Percentiles rank a stretch among this genome's conserved stretches.
Conservation (phyloP, 306 rosid species). For the Lablab purpureus region DNA sequence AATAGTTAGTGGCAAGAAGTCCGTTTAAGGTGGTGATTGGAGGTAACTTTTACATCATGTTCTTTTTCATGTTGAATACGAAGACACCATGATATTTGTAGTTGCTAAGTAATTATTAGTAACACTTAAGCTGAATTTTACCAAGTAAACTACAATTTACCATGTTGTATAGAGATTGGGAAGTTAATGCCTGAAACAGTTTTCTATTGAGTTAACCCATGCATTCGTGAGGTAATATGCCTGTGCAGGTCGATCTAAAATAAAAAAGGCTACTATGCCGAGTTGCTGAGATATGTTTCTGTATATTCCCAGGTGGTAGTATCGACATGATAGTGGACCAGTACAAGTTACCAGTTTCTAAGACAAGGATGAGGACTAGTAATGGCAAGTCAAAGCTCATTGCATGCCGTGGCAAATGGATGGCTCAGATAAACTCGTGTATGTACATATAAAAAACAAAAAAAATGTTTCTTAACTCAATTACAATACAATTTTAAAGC, state of each 20-base stretch:
- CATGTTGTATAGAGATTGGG: constrained; percentile 17
- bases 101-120: not conserved
- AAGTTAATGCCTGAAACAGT: constrained; percentile 36
- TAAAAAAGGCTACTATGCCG: not conserved
- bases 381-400: not conserved
- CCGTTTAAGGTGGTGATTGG: constrained; percentile 55
- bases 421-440: constrained; percentile 36
- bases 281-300: constrained; percentile 20
- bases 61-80: not conserved
- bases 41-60: constrained; percentile 56
- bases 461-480: constrained; percentile 6
- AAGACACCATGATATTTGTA: constrained; percentile 1
- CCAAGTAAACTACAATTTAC: constrained; percentile 38
- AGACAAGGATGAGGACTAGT: constrained; percentile 15
- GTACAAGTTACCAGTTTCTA: not conserved
- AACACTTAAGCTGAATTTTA: not conserved
- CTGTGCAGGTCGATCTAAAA: constrained; percentile 36
- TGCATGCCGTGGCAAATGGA: constrained; percentile 14
- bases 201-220: constrained; percentile 11
- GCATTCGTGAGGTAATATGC: constrained; percentile 31
- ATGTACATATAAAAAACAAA: constrained; percentile 31
- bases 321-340: constrained; percentile 21
- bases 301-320: constrained; percentile 36
- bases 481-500: constrained; percentile 22
- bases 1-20: constrained; percentile 83